A percentile compares a stretch with the other conserved stretches of the same genome.
These are phyloP conservation scores for Neurospora sp. DNA, from an alignment of 495 filamentous ascomycete species.

Conservation along the genomic window DNA sequence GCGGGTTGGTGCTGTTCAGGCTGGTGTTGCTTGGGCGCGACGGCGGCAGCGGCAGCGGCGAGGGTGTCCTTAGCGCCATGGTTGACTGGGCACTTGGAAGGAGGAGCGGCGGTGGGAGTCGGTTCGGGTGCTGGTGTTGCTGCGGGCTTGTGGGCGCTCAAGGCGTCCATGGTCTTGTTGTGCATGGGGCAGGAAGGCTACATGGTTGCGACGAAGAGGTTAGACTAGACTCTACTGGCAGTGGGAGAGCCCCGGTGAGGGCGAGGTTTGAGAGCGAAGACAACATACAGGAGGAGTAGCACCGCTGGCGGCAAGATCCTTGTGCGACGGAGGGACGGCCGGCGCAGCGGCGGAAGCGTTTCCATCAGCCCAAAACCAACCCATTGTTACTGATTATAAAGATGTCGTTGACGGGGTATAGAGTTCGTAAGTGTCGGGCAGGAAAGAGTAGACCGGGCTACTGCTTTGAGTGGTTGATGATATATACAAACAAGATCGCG, in stretches of 20 bases:
- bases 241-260: neutral
- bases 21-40: conserved; percentile 20
- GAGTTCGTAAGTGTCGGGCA: neutral
- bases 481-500: neutral
- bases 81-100: conserved; percentile 39
- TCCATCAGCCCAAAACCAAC: conserved; percentile 96
- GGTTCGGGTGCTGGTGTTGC: conserved; percentile 24
- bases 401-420: neutral
- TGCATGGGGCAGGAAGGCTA: conserved; percentile 93
- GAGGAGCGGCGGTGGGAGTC: conserved; percentile 33
- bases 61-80: conserved; percentile 17
- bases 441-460: neutral
- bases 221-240: conserved; percentile 10
- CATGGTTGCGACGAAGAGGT: conserved; percentile 13
- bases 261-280: neutral
- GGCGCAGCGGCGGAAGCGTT: conserved; percentile 29
- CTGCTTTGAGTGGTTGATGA: neutral
- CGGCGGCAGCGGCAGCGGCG: conserved; percentile 33
- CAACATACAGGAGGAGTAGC: conserved; percentile 60
- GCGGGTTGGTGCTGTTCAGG: neutral
- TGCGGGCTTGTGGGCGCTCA: conserved; percentile 19
- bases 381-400: conserved; percentile 46
- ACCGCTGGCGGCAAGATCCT: conserved; percentile 23
- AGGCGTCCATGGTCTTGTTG: conserved; percentile 41
- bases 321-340: conserved; percentile 14